A percentile compares a stretch with the other conserved stretches of the same genome.
Evolutionary conservation across 352 stramenopile species (phyloP).

Genomic region (Globisporangium abappressorium): DNA sequence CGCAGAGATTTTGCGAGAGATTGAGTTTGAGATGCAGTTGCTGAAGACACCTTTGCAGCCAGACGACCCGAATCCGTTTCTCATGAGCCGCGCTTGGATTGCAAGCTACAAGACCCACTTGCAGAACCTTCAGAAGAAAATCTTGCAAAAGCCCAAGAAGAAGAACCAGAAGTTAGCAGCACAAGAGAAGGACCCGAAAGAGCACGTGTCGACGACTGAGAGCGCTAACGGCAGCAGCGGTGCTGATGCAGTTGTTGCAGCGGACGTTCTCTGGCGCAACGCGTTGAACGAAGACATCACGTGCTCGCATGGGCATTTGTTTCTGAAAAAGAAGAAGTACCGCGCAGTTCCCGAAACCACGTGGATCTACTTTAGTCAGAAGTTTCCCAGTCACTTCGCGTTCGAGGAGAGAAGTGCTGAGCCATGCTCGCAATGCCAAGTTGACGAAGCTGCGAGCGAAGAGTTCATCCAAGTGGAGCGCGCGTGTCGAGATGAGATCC

Average conservation of each 20-base stretch:
- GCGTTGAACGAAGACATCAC: constrained; percentile 74
- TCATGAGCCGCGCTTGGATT: constrained; percentile 75
- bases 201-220: not conserved
- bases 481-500: constrained; percentile 53
- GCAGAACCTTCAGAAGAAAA: constrained; percentile 41
- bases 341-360: constrained; percentile 41
- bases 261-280: constrained; percentile 31
- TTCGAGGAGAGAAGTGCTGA: constrained; percentile 32
- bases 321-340: constrained; percentile 68
- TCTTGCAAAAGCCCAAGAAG: constrained; percentile 27
- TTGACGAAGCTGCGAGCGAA: constrained; percentile 48
- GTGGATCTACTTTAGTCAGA: constrained; percentile 62
- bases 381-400: constrained; percentile 44
- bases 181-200: constrained; percentile 11
- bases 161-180: constrained; percentile 25
- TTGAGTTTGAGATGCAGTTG: constrained; percentile 43
- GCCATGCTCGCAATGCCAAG: constrained; percentile 49
- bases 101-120: constrained; percentile 69
- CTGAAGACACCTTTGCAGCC: constrained; percentile 38
- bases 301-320: constrained; percentile 63
- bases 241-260: constrained; percentile 13
- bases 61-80: constrained; percentile 27
- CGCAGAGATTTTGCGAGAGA: constrained; percentile 45
- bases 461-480: constrained; percentile 53
- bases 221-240: not conserved